Evolutionary conservation across 495 filamentous ascomycete species (phyloP).

Genomic region (Apodospora peruviana): DNA sequence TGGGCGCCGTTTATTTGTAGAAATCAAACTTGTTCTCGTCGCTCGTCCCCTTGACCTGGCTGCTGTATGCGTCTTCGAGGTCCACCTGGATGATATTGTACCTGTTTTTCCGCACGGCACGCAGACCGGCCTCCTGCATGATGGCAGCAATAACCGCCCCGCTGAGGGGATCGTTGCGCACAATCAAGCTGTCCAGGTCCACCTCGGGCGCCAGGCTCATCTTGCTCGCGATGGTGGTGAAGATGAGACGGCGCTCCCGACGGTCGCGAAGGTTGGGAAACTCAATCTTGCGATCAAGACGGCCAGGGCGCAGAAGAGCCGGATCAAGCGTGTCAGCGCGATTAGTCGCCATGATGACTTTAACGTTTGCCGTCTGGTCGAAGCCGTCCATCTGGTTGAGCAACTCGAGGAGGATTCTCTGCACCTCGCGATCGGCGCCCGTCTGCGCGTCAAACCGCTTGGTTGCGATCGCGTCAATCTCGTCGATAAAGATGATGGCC

Average conservation of each 20-base stretch:
- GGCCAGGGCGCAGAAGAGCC: conserved; percentile 86
- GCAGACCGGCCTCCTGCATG: conserved; percentile 96
- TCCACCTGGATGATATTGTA: conserved; percentile 98
- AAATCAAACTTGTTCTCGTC: conserved; percentile 77
- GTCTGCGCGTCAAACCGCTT: conserved; percentile 99
- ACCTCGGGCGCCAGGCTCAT: conserved; percentile 97
- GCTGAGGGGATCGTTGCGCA: conserved; percentile 90
- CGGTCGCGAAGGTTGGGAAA: conserved; percentile 89
- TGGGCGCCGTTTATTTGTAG: conserved; percentile 54
- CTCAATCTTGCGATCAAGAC: conserved; percentile 96
- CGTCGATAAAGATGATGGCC: conserved; percentile 98
- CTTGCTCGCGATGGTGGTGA: conserved; percentile 89
- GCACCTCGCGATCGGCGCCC: conserved; percentile 94
- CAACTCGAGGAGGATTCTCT: conserved; percentile 93
- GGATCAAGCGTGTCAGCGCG: conserved; percentile 95
- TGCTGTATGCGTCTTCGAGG: conserved; percentile 90
- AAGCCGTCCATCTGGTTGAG: conserved; percentile 99
- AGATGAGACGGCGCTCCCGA: conserved; percentile 90
- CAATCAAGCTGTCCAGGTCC: conserved; percentile 90
- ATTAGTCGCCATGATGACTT: conserved; percentile 99
- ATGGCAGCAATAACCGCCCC: conserved; percentile 97
- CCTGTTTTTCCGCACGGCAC: conserved; percentile 94
- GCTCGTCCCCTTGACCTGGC: conserved; percentile 84
- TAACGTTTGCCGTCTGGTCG: conserved; percentile 96
- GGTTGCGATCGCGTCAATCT: conserved; percentile 97